Percentiles rank a stretch among this genome's conserved stretches.
Conservation (phyloP, 2,329 filamentous ascomycete species). For the Chalara sp. region DNA sequence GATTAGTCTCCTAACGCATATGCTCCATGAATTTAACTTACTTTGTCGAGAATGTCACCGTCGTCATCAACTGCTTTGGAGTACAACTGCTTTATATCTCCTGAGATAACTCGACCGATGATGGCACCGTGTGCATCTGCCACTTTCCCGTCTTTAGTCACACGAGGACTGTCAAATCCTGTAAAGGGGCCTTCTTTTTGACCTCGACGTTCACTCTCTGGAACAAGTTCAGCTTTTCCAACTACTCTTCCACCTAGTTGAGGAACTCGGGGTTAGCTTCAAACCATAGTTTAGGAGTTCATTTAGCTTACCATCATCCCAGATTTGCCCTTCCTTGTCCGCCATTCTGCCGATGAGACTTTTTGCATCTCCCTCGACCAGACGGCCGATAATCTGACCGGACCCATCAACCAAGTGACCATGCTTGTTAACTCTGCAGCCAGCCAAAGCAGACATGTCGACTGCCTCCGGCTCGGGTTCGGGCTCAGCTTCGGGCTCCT, state of each 20-base stretch:
- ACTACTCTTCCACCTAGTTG: constrained; percentile 49
- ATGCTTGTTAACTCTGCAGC: constrained; percentile 56
- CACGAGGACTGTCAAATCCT: constrained; percentile 46
- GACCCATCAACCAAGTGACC: constrained; percentile 47
- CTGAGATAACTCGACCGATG: constrained; percentile 53
- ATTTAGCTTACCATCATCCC: constrained; percentile 46
- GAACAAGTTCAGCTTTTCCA: constrained; percentile 59
- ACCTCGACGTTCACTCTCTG: constrained; percentile 44
- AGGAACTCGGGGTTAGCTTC: too few species aligned
- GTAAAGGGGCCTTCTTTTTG: constrained; percentile 45
- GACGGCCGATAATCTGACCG: constrained; percentile 49
- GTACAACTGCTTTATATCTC: constrained; percentile 55
- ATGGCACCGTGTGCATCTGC: constrained; percentile 41
- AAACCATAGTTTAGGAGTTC: too few species aligned
- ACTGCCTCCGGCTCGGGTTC: constrained; percentile 38
- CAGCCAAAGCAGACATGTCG: constrained; percentile 57
- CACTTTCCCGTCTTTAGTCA: constrained; percentile 47
- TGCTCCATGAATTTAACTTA: constrained; percentile 58
- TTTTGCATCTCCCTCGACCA: constrained; percentile 59
- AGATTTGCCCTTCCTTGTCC: constrained; percentile 63
- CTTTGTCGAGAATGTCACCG: constrained; percentile 63
- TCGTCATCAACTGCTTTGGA: constrained; percentile 64
- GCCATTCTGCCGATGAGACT: constrained; percentile 57
- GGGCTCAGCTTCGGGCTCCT: constrained; percentile 34
- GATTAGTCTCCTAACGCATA: constrained; percentile 20